Conservation (phyloP, 331 rosid species). For the Prunus yedoensis region DNA sequence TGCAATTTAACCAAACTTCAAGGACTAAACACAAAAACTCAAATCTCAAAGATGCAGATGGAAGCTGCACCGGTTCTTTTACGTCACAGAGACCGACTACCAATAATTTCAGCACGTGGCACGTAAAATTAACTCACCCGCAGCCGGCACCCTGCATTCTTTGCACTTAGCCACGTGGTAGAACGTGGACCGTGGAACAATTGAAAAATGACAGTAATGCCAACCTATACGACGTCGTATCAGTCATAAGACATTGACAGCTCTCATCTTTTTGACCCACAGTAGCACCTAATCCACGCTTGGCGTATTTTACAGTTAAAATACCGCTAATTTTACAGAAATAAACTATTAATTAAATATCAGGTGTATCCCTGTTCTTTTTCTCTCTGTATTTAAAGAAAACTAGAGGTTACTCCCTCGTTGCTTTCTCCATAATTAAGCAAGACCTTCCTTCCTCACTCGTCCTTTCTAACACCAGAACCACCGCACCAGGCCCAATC, state of each 20-base stretch:
- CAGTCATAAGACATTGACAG: too few species aligned
- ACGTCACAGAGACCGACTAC: neutral
- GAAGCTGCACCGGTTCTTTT: neutral
- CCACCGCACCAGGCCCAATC: slow-evolving; percentile 7
- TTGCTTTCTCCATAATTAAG: neutral
- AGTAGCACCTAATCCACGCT: neutral
- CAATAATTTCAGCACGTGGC: neutral
- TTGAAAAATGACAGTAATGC: neutral
- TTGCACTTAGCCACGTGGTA: neutral
- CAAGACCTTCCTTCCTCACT: neutral
- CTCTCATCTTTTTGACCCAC: neutral
- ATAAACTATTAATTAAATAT: neutral
- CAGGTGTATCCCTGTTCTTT: too few species aligned
- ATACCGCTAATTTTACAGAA: neutral
- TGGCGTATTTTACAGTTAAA: neutral
- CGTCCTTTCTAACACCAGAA: neutral
- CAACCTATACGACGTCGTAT: neutral
- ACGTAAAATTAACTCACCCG: neutral
- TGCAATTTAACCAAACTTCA: neutral
- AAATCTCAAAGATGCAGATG: neutral
- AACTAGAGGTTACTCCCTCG: too few species aligned
- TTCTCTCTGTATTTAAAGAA: neutral
- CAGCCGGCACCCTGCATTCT: neutral
- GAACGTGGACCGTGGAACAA: neutral
- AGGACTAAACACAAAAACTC: neutral